Evolutionary conservation across 164 flowering plant genomes (phyloP).

Genomic region (Euptelea pleiosperma): DNA sequence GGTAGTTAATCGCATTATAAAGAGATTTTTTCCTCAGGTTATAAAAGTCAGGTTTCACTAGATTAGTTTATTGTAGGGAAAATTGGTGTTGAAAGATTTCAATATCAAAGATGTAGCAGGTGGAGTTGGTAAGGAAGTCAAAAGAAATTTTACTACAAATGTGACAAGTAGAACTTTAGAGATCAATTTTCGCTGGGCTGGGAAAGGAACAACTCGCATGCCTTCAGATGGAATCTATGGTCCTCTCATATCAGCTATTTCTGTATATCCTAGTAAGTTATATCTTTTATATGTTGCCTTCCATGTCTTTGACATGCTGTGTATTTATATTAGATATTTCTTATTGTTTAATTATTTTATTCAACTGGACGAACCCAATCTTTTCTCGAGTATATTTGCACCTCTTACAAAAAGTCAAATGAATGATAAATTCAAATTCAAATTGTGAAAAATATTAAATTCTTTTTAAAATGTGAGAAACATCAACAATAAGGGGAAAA

Average conservation of each 20-base stretch:
- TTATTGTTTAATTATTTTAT: too few relatives aligned
- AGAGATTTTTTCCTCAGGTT: not conserved
- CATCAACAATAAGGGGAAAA: too few relatives aligned
- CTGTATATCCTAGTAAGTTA: slow-evolving; percentile 29
- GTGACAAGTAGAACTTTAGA: slow-evolving; percentile 34
- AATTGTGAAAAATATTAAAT: too few relatives aligned
- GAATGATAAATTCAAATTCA: too few relatives aligned
- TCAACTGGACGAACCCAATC: too few relatives aligned
- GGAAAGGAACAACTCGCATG: slow-evolving; percentile 39
- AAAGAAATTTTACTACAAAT: slow-evolving; percentile 18
- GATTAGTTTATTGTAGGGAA: slow-evolving; percentile 20
- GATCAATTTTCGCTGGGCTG: slow-evolving; percentile 42
- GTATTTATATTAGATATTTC: too few relatives aligned
- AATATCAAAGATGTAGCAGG: slow-evolving; percentile 37
- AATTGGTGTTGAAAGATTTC: slow-evolving; percentile 32
- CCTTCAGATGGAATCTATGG: slow-evolving; percentile 45
- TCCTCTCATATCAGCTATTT: slow-evolving; percentile 52
- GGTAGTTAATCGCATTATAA: slow-evolving; percentile 27
- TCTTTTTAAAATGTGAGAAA: too few relatives aligned
- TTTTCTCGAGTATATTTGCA: too few relatives aligned
- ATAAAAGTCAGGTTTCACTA: not conserved
- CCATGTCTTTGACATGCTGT: too few relatives aligned
- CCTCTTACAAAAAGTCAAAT: too few relatives aligned
- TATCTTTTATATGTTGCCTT: not conserved
- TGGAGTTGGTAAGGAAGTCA: slow-evolving; percentile 23